These are phyloP conservation scores for Cyberlindnera meyerae DNA, from an alignment of 805 yeast species.

Conservation along the genomic window DNA sequence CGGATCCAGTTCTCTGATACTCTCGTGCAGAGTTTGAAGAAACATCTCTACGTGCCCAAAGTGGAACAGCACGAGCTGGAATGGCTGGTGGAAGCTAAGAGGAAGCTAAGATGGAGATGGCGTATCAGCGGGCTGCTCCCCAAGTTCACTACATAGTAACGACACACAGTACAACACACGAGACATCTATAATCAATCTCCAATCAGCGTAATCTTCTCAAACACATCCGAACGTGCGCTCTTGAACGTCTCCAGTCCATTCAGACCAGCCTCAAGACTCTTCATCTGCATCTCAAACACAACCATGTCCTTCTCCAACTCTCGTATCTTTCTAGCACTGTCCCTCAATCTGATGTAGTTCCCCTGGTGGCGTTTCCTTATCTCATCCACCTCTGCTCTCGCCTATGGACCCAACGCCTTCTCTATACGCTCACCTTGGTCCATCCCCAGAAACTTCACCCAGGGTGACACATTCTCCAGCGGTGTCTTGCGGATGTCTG, in stretches of 20 bases:
- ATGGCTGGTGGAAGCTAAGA: too few species aligned
- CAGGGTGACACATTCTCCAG: conserved; percentile 12
- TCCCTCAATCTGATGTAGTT: conserved; percentile 12
- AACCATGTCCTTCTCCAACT: conserved; percentile 11
- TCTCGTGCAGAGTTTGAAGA: too few species aligned
- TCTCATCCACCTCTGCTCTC: conserved; percentile 11
- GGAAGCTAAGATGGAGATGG: too few species aligned
- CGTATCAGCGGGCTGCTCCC: too few species aligned
- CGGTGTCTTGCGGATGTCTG: conserved; percentile 1
- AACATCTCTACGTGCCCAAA: too few species aligned
- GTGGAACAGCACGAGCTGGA: too few species aligned
- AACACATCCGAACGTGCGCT: conserved; percentile 13
- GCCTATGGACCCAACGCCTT: conserved; percentile 6
- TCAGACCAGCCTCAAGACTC: conserved; percentile 13
- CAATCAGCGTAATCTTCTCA: conserved; percentile 16
- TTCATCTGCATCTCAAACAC: conserved; percentile 13
- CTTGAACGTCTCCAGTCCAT: conserved; percentile 14
- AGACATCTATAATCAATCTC: conserved; percentile 5
- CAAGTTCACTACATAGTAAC: too few species aligned
- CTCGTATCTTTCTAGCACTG: conserved; percentile 4
- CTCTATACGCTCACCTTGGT: conserved; percentile 12
- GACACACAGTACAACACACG: too few species aligned
- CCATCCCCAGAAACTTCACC: conserved; percentile 16
- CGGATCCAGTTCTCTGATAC: too few species aligned
- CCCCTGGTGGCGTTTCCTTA: conserved; percentile 13